Conservation (phyloP, 305 asterid species). For the Fraxinus floribunda region DNA sequence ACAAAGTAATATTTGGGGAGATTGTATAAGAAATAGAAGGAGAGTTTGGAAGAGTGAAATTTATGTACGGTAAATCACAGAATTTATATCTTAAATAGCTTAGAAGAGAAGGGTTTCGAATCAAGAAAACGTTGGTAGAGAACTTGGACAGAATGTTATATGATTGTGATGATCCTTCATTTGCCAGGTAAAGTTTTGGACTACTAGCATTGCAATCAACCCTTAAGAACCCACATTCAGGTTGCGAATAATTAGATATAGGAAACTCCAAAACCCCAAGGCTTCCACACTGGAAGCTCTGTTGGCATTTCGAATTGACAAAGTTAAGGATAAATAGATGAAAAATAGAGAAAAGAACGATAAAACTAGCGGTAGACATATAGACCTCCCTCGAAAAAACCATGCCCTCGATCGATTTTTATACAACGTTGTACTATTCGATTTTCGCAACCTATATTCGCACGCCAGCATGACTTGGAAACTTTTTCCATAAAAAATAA, state of each 20-base stretch:
- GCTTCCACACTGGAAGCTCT: slow-evolving; percentile 15
- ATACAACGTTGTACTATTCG: neutral
- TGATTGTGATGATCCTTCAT: neutral
- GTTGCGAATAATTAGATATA: neutral
- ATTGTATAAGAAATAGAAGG: slow-evolving; percentile 12
- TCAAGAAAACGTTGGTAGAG: neutral
- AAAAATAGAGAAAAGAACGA: slow-evolving; percentile 3
- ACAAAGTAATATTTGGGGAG: slow-evolving; percentile 20
- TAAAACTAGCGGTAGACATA: neutral
- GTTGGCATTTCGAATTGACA: slow-evolving; percentile 3
- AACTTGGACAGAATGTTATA: neutral
- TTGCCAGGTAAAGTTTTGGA: slow-evolving; percentile 17
- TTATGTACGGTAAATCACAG: neutral
- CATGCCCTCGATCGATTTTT: neutral
- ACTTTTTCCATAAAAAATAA: neutral
- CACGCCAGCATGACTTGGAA: neutral
- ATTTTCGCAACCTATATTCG: neutral
- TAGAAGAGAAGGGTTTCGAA: neutral
- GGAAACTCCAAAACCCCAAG: slow-evolving; percentile 20
- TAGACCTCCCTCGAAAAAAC: neutral
- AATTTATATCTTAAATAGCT: neutral
- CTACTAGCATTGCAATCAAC: slow-evolving; percentile 10
- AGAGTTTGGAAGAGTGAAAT: neutral
- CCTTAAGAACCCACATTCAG: slow-evolving; percentile 28
- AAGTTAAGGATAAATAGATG: neutral